phyloP scores from a whole-genome alignment of 176 grass and related monocot genomes.

The Musa beccarii region DNA sequence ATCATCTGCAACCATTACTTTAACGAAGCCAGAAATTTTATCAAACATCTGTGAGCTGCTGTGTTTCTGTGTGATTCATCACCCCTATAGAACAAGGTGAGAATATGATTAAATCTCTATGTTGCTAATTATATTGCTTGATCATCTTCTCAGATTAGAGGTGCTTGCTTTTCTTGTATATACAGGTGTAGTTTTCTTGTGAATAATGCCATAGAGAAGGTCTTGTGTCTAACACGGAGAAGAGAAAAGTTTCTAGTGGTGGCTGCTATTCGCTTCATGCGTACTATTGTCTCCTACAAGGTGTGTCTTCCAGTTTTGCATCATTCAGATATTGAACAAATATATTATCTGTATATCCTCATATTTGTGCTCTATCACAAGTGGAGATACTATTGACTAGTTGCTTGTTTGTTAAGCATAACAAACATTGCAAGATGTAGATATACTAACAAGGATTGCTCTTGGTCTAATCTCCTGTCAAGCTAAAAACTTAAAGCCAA shows the following conservation, averaged over 20 bases:
- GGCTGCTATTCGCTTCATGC: slow-evolving; percentile 66
- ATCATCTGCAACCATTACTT: slow-evolving; percentile 15
- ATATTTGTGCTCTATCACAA: neutral
- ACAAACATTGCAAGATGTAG: neutral
- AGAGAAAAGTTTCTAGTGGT: slow-evolving; percentile 70
- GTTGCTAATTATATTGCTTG: neutral
- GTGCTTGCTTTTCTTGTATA: neutral
- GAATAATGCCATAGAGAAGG: slow-evolving; percentile 71
- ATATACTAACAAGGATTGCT: no score
- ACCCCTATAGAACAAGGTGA: slow-evolving; percentile 70
- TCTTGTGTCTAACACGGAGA: slow-evolving; percentile 56
- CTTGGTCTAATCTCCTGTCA: no score
- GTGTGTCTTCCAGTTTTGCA: slow-evolving; percentile 34
- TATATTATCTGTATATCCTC: neutral
- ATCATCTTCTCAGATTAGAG: neutral
- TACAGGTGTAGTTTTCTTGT: slow-evolving; percentile 49
- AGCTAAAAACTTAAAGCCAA: no score
- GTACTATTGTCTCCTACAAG: slow-evolving; percentile 60
- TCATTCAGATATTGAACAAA: neutral
- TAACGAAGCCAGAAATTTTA: slow-evolving; percentile 54
- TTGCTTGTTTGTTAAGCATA: neutral
- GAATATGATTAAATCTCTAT: neutral
- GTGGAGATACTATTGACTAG: neutral
- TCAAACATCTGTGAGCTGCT: slow-evolving; percentile 74
- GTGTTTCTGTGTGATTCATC: slow-evolving; percentile 64